Percentiles rank a stretch among this genome's conserved stretches.
Conservation (phyloP, 225 moss, liverwort and hornwort species). For the Pleurozium schreberi region DNA sequence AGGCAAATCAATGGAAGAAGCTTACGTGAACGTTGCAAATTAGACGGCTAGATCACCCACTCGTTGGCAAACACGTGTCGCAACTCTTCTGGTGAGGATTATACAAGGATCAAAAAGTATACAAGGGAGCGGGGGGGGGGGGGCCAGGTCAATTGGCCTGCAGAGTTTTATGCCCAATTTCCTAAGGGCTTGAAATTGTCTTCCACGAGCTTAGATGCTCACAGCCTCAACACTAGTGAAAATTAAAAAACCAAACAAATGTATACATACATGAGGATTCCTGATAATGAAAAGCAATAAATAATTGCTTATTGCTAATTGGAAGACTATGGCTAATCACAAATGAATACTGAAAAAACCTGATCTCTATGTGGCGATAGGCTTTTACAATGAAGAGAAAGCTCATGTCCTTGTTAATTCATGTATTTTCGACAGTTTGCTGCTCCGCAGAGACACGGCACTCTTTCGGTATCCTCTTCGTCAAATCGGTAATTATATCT, state of each 20-base stretch:
- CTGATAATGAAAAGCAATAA: constrained; percentile 24
- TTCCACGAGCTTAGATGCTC: not conserved
- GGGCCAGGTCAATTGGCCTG: not conserved
- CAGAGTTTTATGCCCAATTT: not conserved
- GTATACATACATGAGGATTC: constrained; percentile 14
- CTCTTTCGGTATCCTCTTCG: constrained; percentile 81
- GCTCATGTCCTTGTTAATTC: constrained; percentile 31
- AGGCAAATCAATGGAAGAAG: not conserved
- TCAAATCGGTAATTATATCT: constrained; percentile 98
- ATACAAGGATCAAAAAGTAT: constrained; percentile 18
- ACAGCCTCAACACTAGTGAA: constrained; percentile 5
- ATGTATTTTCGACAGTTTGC: constrained; percentile 77
- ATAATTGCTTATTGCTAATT: constrained; percentile 35
- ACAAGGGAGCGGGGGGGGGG: constrained; percentile 13
- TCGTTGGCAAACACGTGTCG: not conserved
- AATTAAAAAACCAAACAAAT: not conserved
- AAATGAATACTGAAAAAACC: constrained; percentile 19
- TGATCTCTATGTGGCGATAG: not conserved
- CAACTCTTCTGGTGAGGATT: constrained; percentile 7
- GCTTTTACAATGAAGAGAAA: not conserved
- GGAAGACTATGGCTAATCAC: constrained; percentile 1
- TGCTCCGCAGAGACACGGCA: constrained; percentile 83
- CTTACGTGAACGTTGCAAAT: not conserved
- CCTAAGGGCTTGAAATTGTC: constrained; percentile 10
- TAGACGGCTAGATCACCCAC: not conserved